A percentile compares a stretch with the other conserved stretches of the same genome.
Conservation (phyloP, 2,329 filamentous ascomycete genomes). For the Ceratocystis ficicola region DNA sequence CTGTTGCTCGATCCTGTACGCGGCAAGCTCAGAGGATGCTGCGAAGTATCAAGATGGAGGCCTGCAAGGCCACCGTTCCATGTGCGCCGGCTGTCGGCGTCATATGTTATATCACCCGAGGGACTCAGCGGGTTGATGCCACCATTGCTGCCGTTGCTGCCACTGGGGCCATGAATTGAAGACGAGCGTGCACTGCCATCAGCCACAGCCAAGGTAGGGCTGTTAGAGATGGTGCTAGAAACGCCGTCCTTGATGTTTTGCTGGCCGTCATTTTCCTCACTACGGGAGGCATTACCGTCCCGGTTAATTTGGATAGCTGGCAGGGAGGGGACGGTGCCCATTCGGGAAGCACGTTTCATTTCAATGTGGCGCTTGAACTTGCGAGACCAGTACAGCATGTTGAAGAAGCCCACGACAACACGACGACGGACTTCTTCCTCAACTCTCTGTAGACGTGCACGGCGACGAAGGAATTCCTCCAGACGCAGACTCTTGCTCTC, state of each 20-base stretch:
- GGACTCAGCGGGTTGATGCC: conserved; percentile 17
- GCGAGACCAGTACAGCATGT: conserved; percentile 80
- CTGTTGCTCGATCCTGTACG: conserved; percentile 26
- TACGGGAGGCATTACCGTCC: conserved; percentile 34
- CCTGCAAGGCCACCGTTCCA: conserved; percentile 32
- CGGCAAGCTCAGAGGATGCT: conserved; percentile 45
- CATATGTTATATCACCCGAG: conserved; percentile 26
- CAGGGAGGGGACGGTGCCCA: conserved; percentile 67
- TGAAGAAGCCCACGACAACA: conserved; percentile 87
- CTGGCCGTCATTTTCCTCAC: neutral
- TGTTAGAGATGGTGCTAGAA: conserved; percentile 15
- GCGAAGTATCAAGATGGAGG: conserved; percentile 30
- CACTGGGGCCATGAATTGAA: conserved; percentile 15
- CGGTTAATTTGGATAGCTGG: conserved; percentile 87
- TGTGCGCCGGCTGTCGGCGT: conserved; percentile 29
- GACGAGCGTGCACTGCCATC: conserved; percentile 6
- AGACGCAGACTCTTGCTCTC: conserved; percentile 92
- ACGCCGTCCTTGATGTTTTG: conserved; percentile 4
- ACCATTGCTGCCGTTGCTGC: neutral
- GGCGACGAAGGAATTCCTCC: conserved; percentile 85
- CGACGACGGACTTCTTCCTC: conserved; percentile 88
- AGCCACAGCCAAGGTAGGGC: conserved; percentile 17
- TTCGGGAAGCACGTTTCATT: conserved; percentile 58
- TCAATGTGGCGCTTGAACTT: conserved; percentile 67
- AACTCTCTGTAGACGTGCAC: conserved; percentile 80